A percentile compares a stretch with the other conserved stretches of the same genome.
Conservation (phyloP, 2,329 filamentous ascomycete species). For the Westerdykella aurantiaca region DNA sequence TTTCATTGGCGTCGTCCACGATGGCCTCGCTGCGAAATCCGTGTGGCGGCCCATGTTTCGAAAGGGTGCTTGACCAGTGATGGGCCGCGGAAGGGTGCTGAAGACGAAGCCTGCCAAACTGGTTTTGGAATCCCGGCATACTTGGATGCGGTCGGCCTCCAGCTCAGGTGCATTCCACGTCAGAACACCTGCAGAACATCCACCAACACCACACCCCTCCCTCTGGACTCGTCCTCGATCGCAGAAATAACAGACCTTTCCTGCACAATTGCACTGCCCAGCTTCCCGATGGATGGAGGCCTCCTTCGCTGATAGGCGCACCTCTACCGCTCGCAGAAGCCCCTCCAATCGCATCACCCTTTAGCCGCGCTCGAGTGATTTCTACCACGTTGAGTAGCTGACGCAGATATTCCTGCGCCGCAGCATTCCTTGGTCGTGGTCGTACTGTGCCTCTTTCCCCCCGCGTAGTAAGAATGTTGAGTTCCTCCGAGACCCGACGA, state of each 20-base stretch:
- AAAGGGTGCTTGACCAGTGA: not conserved
- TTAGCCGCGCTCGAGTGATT: conserved; percentile 26
- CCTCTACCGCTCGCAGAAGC: conserved; percentile 13
- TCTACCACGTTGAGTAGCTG: conserved; percentile 4
- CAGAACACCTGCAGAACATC: conserved; percentile 1
- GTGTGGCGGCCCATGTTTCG: not conserved
- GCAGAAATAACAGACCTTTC: conserved; percentile 1
- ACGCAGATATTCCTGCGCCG: conserved; percentile 13
- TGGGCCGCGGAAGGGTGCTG: not conserved
- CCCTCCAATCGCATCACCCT: conserved; percentile 24
- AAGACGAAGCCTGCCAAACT: not conserved
- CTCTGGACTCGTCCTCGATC: not conserved
- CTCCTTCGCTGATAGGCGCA: conserved; percentile 30
- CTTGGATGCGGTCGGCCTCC: not conserved
- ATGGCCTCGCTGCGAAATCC: not conserved
- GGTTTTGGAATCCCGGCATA: not conserved
- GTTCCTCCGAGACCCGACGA: conserved; percentile 33
- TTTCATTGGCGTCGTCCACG: not conserved
- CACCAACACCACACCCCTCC: not conserved
- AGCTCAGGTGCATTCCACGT: not conserved
- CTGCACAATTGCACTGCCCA: conserved; percentile 1
- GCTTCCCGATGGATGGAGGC: conserved; percentile 20
- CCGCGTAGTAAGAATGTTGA: conserved; percentile 19
- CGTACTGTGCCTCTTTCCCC: conserved; percentile 14
- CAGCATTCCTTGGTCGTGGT: conserved; percentile 12